Base-by-base conservation (phyloP, 352 stramenopile species). In the Globisporangium barbulae region DNA sequence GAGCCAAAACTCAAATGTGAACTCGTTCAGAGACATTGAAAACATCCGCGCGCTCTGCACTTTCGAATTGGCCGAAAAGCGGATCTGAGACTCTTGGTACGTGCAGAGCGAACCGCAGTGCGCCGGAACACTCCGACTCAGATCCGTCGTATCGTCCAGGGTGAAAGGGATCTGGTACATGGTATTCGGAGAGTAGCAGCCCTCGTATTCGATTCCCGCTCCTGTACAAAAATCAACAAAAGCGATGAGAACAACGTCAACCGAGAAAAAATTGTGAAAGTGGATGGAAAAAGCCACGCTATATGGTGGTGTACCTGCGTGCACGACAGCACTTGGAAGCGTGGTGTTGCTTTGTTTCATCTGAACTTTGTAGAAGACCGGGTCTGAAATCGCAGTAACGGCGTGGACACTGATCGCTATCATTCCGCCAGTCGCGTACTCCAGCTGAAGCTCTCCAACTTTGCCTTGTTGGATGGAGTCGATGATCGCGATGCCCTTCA, bases 1-100 rank as follows among this genome's bases (percentile, higher is more conserved):
- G n/a, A 73, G 62, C 76, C 75, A 87, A 4, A 85, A 74, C 50
- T 86, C 79, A 7, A 87, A 33, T 13, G 77, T 78, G 53, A 80
- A 63, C 9, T 57, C 67, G 0, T 55, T 52, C 0, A 37, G 19
- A 19, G 69, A 58, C 1, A 86, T 42, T 19, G 33, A 25, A 30
- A 88, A 55, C 45, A 49, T 63, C 53, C 63, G 41, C 1, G 63
- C 59, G 47, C 73, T 83, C 35, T 67, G 69, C 30, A 78, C 63
- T 12, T 59, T 61, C 6, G 73, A 76, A 0, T 2, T 22, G 15
- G 55, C 21, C 1, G 62, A 75, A 55, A 88, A 75, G 2, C 57
- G 56, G 45, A 85, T 44, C 35, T 89, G 79, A 9, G 65, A 65
- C 53, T 81, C 73, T 6, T 48, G 30, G 33, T 48, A 47, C 0